These are phyloP conservation scores for Mucor velutinosus DNA, from an alignment of 371 early-diverging fungal species.

Conservation along the genomic window DNA sequence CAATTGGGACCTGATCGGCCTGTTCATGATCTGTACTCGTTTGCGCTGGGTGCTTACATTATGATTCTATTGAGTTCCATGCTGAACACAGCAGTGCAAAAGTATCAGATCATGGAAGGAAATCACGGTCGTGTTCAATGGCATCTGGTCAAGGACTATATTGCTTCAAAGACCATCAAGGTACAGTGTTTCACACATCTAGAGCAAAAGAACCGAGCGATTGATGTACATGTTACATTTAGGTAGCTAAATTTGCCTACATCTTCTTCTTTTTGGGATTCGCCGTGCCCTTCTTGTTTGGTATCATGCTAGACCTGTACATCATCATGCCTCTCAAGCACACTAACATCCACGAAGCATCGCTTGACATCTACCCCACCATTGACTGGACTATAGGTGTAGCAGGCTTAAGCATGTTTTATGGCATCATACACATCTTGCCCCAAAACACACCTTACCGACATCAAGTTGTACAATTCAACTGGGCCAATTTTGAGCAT, in stretches of 20 bases:
- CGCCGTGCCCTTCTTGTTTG: conserved; percentile 47
- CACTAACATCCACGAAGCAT: neutral
- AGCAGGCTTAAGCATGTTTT: conserved; percentile 38
- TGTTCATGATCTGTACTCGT: conserved; percentile 58
- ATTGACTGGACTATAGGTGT: conserved; percentile 54
- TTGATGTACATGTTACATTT: neutral
- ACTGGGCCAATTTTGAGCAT: conserved; percentile 11
- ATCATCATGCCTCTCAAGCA: conserved; percentile 38
- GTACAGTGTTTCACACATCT: neutral
- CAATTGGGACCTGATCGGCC: conserved; percentile 16
- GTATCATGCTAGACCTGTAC: conserved; percentile 50
- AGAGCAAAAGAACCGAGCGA: neutral
- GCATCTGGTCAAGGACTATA: neutral
- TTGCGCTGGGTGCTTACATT: conserved; percentile 24
- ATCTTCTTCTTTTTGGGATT: conserved; percentile 38
- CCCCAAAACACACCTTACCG: conserved; percentile 20
- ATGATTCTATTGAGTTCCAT: conserved; percentile 21
- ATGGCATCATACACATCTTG: conserved; percentile 31
- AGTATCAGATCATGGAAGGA: conserved; percentile 5
- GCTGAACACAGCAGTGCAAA: conserved; percentile 19
- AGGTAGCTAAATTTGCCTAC: conserved; percentile 27
- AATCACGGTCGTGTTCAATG: conserved; percentile 1
- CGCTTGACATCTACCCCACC: neutral
- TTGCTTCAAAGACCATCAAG: neutral
- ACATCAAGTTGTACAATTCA: neutral